These are phyloP conservation scores for Xylaria sp. DNA, from an alignment of 2,329 filamentous ascomycete genomes.

Conservation along the genomic window DNA sequence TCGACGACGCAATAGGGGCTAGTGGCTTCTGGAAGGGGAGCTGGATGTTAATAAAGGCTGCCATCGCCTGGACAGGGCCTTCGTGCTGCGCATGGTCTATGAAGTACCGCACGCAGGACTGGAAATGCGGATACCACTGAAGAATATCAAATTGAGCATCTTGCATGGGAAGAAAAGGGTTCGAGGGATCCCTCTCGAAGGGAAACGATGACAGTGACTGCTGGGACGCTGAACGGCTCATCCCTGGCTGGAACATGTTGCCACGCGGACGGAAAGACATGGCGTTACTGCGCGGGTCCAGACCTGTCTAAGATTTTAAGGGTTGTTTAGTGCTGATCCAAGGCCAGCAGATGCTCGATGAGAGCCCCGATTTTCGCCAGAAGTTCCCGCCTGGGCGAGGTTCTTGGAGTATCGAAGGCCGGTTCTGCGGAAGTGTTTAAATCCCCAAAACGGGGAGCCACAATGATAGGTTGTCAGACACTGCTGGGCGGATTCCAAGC, in stretches of 20 bases:
- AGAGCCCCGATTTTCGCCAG: not conserved
- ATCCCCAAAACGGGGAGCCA: slow-evolving; percentile 14
- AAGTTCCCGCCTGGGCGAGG: slow-evolving; percentile 11
- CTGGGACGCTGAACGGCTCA: slow-evolving; percentile 44
- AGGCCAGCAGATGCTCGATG: slow-evolving; percentile 17
- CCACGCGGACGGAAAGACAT: slow-evolving; percentile 47
- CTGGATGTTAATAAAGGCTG: slow-evolving; percentile 90
- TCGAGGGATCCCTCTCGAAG: slow-evolving; percentile 40
- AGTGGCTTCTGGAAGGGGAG: slow-evolving; percentile 81
- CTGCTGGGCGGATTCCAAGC: slow-evolving; percentile 14
- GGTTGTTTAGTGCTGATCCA: slow-evolving; percentile 4
- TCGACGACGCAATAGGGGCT: slow-evolving; percentile 58
- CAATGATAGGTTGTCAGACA: slow-evolving; percentile 12
- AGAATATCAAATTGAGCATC: slow-evolving; percentile 77
- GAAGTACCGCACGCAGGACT: slow-evolving; percentile 91
- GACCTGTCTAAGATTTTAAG: not conserved
- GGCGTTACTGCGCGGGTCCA: slow-evolving; percentile 20
- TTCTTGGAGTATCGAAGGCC: slow-evolving; percentile 18
- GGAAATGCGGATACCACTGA: slow-evolving; percentile 91
- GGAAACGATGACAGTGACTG: slow-evolving; percentile 41
- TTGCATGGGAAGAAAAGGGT: slow-evolving; percentile 45
- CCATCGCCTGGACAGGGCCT: slow-evolving; percentile 84
- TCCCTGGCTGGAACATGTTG: slow-evolving; percentile 42
- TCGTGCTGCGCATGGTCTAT: slow-evolving; percentile 90
- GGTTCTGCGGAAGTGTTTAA: slow-evolving; percentile 1